Percentiles rank a stretch among this genome's conserved stretches.
Evolutionary conservation across 129 eudicot species (phyloP).

Genomic region (Lonicera japonica): DNA sequence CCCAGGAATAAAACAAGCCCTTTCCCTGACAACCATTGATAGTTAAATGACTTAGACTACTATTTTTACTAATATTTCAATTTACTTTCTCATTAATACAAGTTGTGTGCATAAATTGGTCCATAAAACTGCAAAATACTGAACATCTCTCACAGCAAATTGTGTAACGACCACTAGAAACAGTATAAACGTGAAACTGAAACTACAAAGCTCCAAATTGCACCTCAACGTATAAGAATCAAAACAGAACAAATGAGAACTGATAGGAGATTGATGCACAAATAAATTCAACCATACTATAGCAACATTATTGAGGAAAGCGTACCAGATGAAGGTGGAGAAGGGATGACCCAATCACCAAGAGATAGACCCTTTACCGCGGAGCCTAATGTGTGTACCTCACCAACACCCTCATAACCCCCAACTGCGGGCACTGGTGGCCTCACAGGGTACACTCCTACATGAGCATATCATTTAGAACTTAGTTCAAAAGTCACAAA

Average conservation of each 20-base stretch:
- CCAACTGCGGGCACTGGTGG: conserved; percentile 78
- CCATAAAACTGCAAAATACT: neutral
- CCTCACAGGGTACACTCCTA: conserved; percentile 90
- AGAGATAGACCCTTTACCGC: conserved; percentile 59
- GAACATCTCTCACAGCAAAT: neutral
- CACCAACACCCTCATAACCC: conserved; percentile 92
- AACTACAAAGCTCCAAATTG: neutral
- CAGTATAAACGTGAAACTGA: neutral
- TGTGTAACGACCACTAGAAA: neutral
- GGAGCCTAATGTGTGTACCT: conserved; percentile 69
- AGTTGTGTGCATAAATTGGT: neutral
- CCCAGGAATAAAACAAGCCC: neutral
- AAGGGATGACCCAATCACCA: conserved; percentile 86
- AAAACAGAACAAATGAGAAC: neutral
- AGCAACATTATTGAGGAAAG: neutral
- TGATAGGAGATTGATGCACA: neutral
- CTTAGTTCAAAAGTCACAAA: neutral
- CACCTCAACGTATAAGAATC: neutral
- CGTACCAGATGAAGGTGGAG: conserved; percentile 77
- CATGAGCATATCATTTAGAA: neutral
- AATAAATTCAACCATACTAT: neutral
- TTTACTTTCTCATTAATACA: neutral
- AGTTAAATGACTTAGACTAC: neutral
- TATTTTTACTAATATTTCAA: neutral
- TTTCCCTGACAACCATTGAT: neutral